phyloP scores from a whole-genome alignment of 164 flowering plant species.

The Platanus orientalis region DNA sequence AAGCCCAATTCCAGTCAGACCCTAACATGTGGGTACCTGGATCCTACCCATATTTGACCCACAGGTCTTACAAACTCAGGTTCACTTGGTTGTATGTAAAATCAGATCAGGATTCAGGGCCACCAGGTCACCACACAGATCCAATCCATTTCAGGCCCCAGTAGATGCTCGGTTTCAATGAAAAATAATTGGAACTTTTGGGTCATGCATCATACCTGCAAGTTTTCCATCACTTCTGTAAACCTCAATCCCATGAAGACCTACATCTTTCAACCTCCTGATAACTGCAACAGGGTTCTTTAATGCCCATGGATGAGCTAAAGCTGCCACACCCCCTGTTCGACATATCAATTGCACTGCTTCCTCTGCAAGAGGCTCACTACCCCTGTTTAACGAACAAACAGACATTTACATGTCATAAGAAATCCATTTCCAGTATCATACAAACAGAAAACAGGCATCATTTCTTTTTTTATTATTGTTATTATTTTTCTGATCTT shows the following conservation, averaged over 20 bases:
- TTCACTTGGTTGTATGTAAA: not conserved
- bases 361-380: slow-evolving; percentile 76
- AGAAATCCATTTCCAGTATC: no score
- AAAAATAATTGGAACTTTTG: no score
- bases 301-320: slow-evolving; percentile 95
- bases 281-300: slow-evolving; percentile 62
- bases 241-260: slow-evolving; percentile 88
- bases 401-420: not conserved
- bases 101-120: no score
- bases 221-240: slow-evolving; percentile 87
- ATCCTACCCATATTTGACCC: not conserved
- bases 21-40: no score
- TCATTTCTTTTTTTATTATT: no score
- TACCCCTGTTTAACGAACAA: no score
- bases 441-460: no score
- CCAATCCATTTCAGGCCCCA: no score
- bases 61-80: not conserved
- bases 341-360: slow-evolving; percentile 59
- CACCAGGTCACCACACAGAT: no score
- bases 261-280: slow-evolving; percentile 69
- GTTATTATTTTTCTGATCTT: no score
- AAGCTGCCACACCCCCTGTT: slow-evolving; percentile 74
- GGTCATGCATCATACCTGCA: slow-evolving; percentile 38
- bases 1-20: no score
- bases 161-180: no score